Evolutionary conservation across 257 asterid genomes (phyloP).

Genomic region (Thymus mandschuricus): DNA sequence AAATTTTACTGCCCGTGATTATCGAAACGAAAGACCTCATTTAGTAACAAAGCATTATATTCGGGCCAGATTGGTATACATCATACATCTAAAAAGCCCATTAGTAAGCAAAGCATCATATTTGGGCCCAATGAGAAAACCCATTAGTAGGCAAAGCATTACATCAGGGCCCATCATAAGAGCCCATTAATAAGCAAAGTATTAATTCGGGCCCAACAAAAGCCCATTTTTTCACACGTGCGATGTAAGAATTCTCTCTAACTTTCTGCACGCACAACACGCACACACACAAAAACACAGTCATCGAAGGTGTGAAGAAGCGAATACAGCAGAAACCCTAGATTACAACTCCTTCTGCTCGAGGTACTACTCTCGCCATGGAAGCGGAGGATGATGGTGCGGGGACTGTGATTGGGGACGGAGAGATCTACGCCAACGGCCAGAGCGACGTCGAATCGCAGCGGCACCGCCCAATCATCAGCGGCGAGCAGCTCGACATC

Average conservation of each 20-base stretch:
- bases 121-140: too few species aligned
- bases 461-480: constrained; percentile 81
- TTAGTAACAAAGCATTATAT: too few species aligned
- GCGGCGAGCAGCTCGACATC: constrained; percentile 87
- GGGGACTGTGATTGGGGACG: constrained; percentile 58
- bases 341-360: constrained; percentile 28
- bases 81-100: too few species aligned
- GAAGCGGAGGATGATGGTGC: constrained; percentile 65
- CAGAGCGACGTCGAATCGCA: constrained; percentile 45
- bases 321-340: constrained; percentile 43
- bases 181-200: neutral
- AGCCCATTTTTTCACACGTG: neutral
- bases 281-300: neutral
- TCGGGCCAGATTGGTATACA: too few species aligned
- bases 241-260: neutral
- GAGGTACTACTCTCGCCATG: constrained; percentile 38
- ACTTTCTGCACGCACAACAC: neutral
- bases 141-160: too few species aligned
- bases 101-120: too few species aligned
- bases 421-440: constrained; percentile 69
- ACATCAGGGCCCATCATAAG: too few species aligned
- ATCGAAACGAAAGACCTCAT: too few species aligned
- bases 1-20: too few species aligned
- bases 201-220: neutral
- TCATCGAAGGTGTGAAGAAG: constrained; percentile 22